Conservation (phyloP, 208 protist species). For the Acanthamoeba triangularis region DNA sequence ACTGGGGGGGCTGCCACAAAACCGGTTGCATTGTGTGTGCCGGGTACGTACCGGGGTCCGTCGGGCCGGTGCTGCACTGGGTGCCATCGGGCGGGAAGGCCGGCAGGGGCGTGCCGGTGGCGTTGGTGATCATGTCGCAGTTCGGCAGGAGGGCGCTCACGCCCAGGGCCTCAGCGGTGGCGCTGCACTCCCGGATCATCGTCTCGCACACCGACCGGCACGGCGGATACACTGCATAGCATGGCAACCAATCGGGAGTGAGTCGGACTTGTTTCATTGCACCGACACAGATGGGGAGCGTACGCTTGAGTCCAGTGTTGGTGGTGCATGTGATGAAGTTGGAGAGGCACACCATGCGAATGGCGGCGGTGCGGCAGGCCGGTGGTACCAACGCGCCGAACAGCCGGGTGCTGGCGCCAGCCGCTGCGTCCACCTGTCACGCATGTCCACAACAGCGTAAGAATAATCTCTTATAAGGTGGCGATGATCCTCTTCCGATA, state of each 20-base stretch:
- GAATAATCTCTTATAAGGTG: neutral
- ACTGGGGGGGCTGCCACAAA: too few relatives aligned
- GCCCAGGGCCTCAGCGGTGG: neutral
- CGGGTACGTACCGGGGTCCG: neutral
- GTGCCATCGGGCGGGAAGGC: constrained; percentile 25
- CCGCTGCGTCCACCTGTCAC: neutral
- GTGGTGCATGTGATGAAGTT: constrained; percentile 4
- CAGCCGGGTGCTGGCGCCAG: neutral
- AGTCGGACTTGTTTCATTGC: neutral
- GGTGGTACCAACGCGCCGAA: constrained; percentile 54
- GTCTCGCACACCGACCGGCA: constrained; percentile 44
- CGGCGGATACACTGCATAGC: constrained; percentile 20
- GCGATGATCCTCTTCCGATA: neutral
- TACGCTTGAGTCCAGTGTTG: neutral
- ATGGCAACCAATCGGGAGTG: neutral
- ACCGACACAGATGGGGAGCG: neutral
- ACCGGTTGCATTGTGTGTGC: too few relatives aligned
- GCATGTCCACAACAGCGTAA: neutral
- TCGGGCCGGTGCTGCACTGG: constrained; percentile 4
- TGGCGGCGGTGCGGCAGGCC: constrained; percentile 12
- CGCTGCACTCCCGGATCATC: constrained; percentile 30
- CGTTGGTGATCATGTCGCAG: constrained; percentile 47
- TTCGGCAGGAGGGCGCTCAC: constrained; percentile 1
- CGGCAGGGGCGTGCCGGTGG: neutral
- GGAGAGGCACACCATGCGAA: constrained; percentile 13